Base-by-base conservation (phyloP, 148 eudicot species). In the Fagopyrum tataricum region DNA sequence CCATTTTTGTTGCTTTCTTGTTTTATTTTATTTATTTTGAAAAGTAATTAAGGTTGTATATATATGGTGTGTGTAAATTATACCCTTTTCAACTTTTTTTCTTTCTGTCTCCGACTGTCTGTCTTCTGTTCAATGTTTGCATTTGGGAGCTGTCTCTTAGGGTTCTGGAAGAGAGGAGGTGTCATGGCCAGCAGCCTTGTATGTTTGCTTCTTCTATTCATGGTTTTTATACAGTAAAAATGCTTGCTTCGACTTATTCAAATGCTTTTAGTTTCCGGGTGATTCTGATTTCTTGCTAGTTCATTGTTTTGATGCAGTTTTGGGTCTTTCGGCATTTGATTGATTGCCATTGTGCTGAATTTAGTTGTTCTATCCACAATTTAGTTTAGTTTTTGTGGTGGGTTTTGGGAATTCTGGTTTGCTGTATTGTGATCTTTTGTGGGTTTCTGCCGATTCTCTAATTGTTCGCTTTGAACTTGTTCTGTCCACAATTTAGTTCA, bases 1-100 rank as follows among this genome's bases (percentile, higher is more conserved):
- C 67, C 67, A 61, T 24, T 61, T 61, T 61, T 64, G 69, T 64
- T 64, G 44, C 69, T 64, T 64, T 64, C 69, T 64, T 64, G 44
- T 31, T 64, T 64, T 12, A 24, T 7, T 4, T 6, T 37, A 14
- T 39, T 13, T 64, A 31, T 37, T 37, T 37, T 37, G 5, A 15
- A 31, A 39, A 37, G 15, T 14, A 64, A 64, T 64, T 64, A 43
- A n/a, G 66, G 39, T 31, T 24, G 43, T 37, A 37, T 64, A 64
- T 64, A 64, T 39, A 64, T 64, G 43, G 69, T 64, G 69, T 64
- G 69, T 64, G 39, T 37, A 64, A 64, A 64, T 64, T 37, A 43
- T 23, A 6, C 69, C 69, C 44, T 64, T 64, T 64, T 64, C 69
- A 37, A 42, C 69, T 64, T 64, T 59, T 64, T 59, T 64, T 37